Conservation (phyloP, 1,139 yeast genomes). For the Candida labiduridarum region DNA sequence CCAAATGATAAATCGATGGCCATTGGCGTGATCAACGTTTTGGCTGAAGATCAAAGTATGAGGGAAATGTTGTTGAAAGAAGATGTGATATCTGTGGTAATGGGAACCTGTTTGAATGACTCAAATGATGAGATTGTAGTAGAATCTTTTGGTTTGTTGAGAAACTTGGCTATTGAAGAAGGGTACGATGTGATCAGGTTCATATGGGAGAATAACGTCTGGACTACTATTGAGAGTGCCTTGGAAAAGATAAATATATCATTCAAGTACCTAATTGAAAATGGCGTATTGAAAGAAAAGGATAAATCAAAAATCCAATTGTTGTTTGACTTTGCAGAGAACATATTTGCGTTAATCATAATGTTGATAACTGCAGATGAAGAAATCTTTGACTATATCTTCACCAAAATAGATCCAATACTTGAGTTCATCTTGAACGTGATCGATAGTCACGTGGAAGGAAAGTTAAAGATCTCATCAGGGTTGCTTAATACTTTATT, state of each 20-base stretch:
- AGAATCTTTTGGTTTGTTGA: conserved; percentile 76
- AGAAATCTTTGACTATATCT: conserved; percentile 56
- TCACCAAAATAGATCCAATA: conserved; percentile 42
- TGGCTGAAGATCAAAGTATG: conserved; percentile 69
- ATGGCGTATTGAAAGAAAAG: conserved; percentile 22
- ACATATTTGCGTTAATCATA: conserved; percentile 66
- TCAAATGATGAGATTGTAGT: conserved; percentile 72
- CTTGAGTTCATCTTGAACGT: conserved; percentile 47
- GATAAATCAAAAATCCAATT: conserved; percentile 49
- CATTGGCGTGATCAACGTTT: conserved; percentile 67
- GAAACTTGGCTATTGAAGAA: conserved; percentile 81
- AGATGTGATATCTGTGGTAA: conserved; percentile 60
- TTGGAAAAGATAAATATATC: conserved; percentile 53
- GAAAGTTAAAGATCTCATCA: conserved; percentile 34
- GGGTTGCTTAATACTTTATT: conserved; percentile 55
- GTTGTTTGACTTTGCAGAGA: conserved; percentile 71
- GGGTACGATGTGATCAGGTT: conserved; percentile 82
- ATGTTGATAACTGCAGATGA: conserved; percentile 69
- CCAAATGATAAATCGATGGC: conserved; percentile 82
- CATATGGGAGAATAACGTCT: conserved; percentile 77
- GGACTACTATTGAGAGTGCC: conserved; percentile 58
- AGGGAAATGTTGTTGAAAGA: conserved; percentile 70
- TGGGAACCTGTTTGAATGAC: conserved; percentile 70
- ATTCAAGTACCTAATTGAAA: conserved; percentile 41
- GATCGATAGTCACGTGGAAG: conserved; percentile 32